Evolutionary conservation across 75 land plant genomes (phyloP), one percentile per base, ranked within the genome.

Genomic region (Cunninghamia lanceolata): DNA sequence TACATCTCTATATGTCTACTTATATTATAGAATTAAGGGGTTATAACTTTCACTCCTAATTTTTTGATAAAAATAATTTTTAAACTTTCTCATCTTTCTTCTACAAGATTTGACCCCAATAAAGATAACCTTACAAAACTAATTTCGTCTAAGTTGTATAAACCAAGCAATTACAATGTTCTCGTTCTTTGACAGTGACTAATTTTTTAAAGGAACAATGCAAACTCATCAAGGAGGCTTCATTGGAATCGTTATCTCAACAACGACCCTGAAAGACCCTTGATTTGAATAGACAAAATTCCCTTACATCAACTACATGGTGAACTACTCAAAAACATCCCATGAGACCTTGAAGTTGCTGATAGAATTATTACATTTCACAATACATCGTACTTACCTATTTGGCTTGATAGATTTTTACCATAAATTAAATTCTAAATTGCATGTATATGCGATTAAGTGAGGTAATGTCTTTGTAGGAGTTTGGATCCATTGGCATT

Each of bases 231-330:
- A 39, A 81, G 13, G 92, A 94, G 95, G 88, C 42, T 89, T 93
- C 92, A 50, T 50, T 50, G 53, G 96, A 34, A 91, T 96, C 21
- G 86, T 88, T 35, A 14, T 87, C 38, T n/a, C n/a, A n/a, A n/a
- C n/a, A n/a, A n/a, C n/a, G n/a, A n/a, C n/a, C n/a, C n/a, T n/a
- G n/a, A n/a, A n/a, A n/a, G n/a, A n/a, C n/a, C n/a, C n/a, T n/a
- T n/a, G n/a, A n/a, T n/a, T n/a, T n/a, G n/a, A n/a, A n/a, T n/a
- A n/a, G n/a, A n/a, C n/a, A n/a, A n/a, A n/a, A n/a, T n/a, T n/a
- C n/a, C n/a, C n/a, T n/a, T n/a, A n/a, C n/a, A n/a, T 71, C 84
- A 54, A 45, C 84, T 50, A 16, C 53, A 50, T 50, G 53, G 53
- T 50, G 53, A 50, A 76, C 92, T 93, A 10, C 10, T 88, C 53